Conservation (phyloP, 148 eudicot species). For the Suaeda aralocaspica region DNA sequence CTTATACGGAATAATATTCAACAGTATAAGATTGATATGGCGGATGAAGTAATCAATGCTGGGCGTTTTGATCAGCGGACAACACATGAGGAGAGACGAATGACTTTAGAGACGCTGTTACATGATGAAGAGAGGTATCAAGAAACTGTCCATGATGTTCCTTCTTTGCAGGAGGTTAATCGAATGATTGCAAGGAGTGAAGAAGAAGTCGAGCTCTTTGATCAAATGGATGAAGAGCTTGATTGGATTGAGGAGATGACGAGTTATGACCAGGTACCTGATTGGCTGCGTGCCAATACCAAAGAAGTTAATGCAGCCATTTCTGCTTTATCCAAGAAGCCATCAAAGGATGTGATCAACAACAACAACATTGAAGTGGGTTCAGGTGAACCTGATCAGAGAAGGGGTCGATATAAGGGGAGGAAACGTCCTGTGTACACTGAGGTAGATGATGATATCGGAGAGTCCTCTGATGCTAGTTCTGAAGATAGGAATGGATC, state of each 20-base stretch:
- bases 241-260: slow-evolving; percentile 93
- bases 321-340: slow-evolving; percentile 71
- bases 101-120: slow-evolving; percentile 88
- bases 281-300: slow-evolving; percentile 86
- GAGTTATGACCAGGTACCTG: slow-evolving; percentile 82
- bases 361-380: slow-evolving; percentile 37
- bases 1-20: slow-evolving; percentile 92
- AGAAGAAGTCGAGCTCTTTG: slow-evolving; percentile 93
- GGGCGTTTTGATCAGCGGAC: slow-evolving; percentile 99
- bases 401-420: slow-evolving; percentile 75
- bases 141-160: slow-evolving; percentile 92
- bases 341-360: slow-evolving; percentile 49
- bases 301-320: slow-evolving; percentile 70
- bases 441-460: slow-evolving; percentile 82
- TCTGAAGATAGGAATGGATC: slow-evolving; percentile 70
- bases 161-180: slow-evolving; percentile 92
- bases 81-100: slow-evolving; percentile 92
- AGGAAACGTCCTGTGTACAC: slow-evolving; percentile 74
- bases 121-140: slow-evolving; percentile 98
- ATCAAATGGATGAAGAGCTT: slow-evolving; percentile 96
- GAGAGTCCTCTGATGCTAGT: slow-evolving; percentile 74
- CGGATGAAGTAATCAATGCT: slow-evolving; percentile 98
- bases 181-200: slow-evolving; percentile 97
- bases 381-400: slow-evolving; percentile 50
- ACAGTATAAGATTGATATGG: slow-evolving; percentile 99